Conservation (phyloP, 2,329 filamentous ascomycete genomes). For the Venturia carpophila region DNA sequence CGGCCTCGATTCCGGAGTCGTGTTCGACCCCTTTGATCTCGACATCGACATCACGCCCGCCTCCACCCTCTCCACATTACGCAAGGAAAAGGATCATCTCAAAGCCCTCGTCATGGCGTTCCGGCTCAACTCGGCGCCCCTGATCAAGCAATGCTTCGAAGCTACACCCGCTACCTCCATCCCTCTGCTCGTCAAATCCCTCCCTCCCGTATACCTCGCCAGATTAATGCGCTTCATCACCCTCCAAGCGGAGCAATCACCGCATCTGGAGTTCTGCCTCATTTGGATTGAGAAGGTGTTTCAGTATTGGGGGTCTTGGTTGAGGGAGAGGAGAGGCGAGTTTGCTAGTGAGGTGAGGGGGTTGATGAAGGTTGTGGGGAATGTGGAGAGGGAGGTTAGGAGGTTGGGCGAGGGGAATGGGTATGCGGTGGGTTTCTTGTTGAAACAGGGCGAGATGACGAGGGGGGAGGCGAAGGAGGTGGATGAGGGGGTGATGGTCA, state of each 20-base stretch:
- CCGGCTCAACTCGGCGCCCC: slow-evolving; percentile 75
- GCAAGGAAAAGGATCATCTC: slow-evolving; percentile 68
- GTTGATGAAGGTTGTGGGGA: slow-evolving; percentile 69
- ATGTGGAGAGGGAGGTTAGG: slow-evolving; percentile 75
- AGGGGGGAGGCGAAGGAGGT: neutral
- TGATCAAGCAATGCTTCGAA: slow-evolving; percentile 82
- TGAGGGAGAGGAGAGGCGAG: slow-evolving; percentile 71
- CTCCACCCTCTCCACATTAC: slow-evolving; percentile 56
- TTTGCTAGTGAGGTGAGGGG: slow-evolving; percentile 79
- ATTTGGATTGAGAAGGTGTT: slow-evolving; percentile 81
- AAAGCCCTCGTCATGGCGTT: slow-evolving; percentile 97
- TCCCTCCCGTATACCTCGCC: slow-evolving; percentile 80
- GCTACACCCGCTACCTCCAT: slow-evolving; percentile 69
- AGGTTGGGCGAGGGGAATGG: slow-evolving; percentile 79
- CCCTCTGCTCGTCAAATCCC: slow-evolving; percentile 63
- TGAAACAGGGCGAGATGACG: slow-evolving; percentile 42
- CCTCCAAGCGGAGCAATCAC: slow-evolving; percentile 77
- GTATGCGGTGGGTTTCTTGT: slow-evolving; percentile 80
- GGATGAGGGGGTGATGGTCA: slow-evolving; percentile 3
- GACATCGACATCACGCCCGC: slow-evolving; percentile 89
- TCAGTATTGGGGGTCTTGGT: slow-evolving; percentile 73
- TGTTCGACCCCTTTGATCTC: slow-evolving; percentile 94
- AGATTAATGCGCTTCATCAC: slow-evolving; percentile 82
- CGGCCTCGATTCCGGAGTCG: slow-evolving; percentile 71
- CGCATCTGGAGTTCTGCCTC: slow-evolving; percentile 90